Percentiles rank a stretch among this genome's conserved stretches.
These are phyloP conservation scores for Colletotrichum truncatum DNA, from an alignment of 2,329 filamentous ascomycete genomes.

Conservation along the genomic window DNA sequence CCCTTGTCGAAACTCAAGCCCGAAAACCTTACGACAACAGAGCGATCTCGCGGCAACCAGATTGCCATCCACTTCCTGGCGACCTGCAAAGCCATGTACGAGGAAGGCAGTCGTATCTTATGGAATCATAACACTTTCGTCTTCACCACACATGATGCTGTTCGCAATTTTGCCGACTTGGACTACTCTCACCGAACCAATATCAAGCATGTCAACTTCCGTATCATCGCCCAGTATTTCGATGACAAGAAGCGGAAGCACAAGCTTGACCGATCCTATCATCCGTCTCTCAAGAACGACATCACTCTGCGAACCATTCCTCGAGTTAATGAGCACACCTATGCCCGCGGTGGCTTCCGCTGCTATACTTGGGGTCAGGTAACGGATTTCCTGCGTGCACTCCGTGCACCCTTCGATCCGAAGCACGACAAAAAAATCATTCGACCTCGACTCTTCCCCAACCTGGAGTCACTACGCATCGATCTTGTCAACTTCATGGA, in stretches of 20 bases:
- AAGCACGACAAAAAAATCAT: constrained; percentile 40
- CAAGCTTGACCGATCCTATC: constrained; percentile 52
- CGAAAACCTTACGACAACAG: constrained; percentile 53
- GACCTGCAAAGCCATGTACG: constrained; percentile 58
- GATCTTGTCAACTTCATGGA: constrained; percentile 65
- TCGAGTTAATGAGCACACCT: constrained; percentile 53
- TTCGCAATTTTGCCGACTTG: constrained; percentile 59
- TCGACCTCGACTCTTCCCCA: constrained; percentile 56
- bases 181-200: constrained; percentile 50
- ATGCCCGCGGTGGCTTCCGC: constrained; percentile 61
- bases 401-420: constrained; percentile 61
- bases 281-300: constrained; percentile 51
- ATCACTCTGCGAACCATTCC: constrained; percentile 51
- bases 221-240: constrained; percentile 64
- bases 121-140: constrained; percentile 63
- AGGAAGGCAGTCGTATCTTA: constrained; percentile 58
- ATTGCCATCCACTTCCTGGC: constrained; percentile 63
- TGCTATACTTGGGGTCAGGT: constrained; percentile 65
- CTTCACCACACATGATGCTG: constrained; percentile 61
- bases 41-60: constrained; percentile 55
- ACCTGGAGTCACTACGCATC: constrained; percentile 56
- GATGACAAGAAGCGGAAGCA: constrained; percentile 55
- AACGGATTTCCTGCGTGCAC: constrained; percentile 59
- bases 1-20: constrained; percentile 55
- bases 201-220: constrained; percentile 58